Percentiles rank a stretch among this genome's conserved stretches.
These are phyloP conservation scores for Botrytis cinerea DNA, from an alignment of 2,329 filamentous ascomycete genomes.

Conservation along the genomic window DNA sequence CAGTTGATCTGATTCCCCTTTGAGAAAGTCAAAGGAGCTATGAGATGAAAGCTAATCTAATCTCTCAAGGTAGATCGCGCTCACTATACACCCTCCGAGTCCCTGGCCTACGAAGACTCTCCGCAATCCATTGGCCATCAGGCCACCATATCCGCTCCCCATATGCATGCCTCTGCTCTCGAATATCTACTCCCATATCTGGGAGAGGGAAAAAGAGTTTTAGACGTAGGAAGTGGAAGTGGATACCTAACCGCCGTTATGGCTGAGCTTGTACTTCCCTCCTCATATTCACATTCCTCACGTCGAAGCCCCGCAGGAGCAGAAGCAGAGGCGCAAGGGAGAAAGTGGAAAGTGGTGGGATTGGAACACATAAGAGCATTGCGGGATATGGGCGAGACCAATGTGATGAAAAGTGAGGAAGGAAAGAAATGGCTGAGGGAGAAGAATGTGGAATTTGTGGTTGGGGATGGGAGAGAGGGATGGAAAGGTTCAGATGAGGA, in stretches of 20 bases:
- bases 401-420: slow-evolving; percentile 63
- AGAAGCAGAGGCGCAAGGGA: slow-evolving; percentile 4
- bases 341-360: slow-evolving; percentile 59
- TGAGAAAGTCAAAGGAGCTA: slow-evolving; percentile 1
- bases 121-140: slow-evolving; percentile 67
- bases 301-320: not conserved
- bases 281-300: not conserved
- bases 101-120: slow-evolving; percentile 69
- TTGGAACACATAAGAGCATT: slow-evolving; percentile 72
- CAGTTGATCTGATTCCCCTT: slow-evolving; percentile 8
- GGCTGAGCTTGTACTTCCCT: slow-evolving; percentile 56
- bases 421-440: slow-evolving; percentile 61
- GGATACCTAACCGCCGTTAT: slow-evolving; percentile 88
- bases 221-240: slow-evolving; percentile 75
- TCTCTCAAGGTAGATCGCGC: slow-evolving; percentile 76
- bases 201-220: slow-evolving; percentile 53
- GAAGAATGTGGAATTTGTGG: slow-evolving; percentile 70
- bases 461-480: slow-evolving; percentile 72
- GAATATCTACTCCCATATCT: slow-evolving; percentile 63
- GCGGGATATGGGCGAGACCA: slow-evolving; percentile 60
- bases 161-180: slow-evolving; percentile 69
- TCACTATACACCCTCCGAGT: slow-evolving; percentile 74
- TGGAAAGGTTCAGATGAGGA: slow-evolving; percentile 51
- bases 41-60: slow-evolving; percentile 13
- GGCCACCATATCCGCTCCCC: slow-evolving; percentile 72